These are phyloP conservation scores for Trichoderma arundinaceum DNA, from an alignment of 2,329 filamentous ascomycete species.

Conservation along the genomic window DNA sequence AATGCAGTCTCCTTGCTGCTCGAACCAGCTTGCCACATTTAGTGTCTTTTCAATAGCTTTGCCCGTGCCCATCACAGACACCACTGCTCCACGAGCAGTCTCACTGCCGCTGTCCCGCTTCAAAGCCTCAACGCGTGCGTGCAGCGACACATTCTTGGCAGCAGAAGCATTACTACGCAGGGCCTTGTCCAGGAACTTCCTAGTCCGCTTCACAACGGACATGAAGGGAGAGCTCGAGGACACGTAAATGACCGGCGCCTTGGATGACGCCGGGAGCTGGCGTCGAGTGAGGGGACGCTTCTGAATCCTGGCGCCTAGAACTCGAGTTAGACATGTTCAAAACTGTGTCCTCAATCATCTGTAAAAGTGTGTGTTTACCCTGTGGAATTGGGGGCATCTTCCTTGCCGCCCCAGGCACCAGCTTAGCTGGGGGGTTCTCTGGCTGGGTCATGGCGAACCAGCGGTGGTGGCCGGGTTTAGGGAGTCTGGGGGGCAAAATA, in stretches of 20 bases:
- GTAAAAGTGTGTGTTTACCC: constrained; percentile 36
- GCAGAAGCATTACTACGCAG: constrained; percentile 52
- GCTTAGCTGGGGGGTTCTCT: constrained; percentile 31
- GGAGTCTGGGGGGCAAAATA: not conserved
- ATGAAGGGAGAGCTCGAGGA: constrained; percentile 70
- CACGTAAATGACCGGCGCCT: constrained; percentile 65
- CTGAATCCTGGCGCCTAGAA: constrained; percentile 54
- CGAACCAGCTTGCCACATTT: constrained; percentile 68
- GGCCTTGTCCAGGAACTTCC: constrained; percentile 64
- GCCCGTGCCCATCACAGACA: constrained; percentile 68
- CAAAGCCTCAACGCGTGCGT: constrained; percentile 53
- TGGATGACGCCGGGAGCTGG: constrained; percentile 51
- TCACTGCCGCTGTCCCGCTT: constrained; percentile 42
- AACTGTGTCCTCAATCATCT: constrained; percentile 26
- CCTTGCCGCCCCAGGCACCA: constrained; percentile 36
- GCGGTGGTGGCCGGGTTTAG: not conserved
- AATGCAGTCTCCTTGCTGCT: constrained; percentile 62
- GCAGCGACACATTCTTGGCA: constrained; percentile 54
- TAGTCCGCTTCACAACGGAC: constrained; percentile 68
- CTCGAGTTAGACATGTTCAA: constrained; percentile 15
- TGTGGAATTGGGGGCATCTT: constrained; percentile 48
- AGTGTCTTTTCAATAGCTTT: constrained; percentile 69
- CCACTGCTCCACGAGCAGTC: constrained; percentile 45
- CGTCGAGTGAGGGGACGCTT: constrained; percentile 55
- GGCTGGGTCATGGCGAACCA: constrained; percentile 36